Evolutionary conservation across 345 rosid species (phyloP).

Genomic region (Kernera saxatilis): DNA sequence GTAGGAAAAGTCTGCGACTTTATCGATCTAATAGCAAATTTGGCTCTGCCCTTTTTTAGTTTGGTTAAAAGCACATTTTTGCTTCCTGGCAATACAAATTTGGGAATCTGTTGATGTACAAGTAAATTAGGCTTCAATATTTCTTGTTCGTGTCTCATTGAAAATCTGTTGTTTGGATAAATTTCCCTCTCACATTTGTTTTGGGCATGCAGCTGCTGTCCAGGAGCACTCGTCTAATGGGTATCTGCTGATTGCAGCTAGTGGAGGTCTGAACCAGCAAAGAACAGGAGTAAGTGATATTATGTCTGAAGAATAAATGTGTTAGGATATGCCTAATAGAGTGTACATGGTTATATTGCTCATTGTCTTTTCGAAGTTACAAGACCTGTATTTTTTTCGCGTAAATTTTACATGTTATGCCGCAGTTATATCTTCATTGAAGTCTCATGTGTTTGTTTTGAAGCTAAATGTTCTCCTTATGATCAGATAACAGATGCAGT

Average conservation of each 20-base stretch:
- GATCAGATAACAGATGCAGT: conserved; percentile 96
- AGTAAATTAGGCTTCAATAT: not conserved
- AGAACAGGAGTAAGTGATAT: conserved; percentile 89
- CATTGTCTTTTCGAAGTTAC: not conserved
- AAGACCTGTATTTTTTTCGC: not conserved
- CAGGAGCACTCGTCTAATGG: conserved; percentile 69
- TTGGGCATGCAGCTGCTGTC: conserved; percentile 54
- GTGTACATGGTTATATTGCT: not conserved
- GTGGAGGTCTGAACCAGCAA: conserved; percentile 98
- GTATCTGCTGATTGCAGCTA: conserved; percentile 92
- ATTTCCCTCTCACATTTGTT: not conserved
- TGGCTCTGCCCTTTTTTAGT: not conserved
- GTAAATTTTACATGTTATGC: not conserved
- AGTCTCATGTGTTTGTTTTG: not conserved
- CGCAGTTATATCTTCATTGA: not conserved
- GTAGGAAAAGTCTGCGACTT: conserved; percentile 11
- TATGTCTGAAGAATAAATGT: not conserved
- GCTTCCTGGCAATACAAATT: not conserved
- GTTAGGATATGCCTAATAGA: not conserved
- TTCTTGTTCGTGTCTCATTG: not conserved
- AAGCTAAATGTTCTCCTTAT: conserved; percentile 2
- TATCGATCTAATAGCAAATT: conserved; percentile 3
- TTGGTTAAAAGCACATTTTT: conserved; percentile 11
- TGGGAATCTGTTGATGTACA: not conserved
- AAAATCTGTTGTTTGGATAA: not conserved